Evolutionary conservation across 139 green algal genomes (phyloP), one percentile per base, ranked within the genome.

Genomic region (Nannochloris sp.): DNA sequence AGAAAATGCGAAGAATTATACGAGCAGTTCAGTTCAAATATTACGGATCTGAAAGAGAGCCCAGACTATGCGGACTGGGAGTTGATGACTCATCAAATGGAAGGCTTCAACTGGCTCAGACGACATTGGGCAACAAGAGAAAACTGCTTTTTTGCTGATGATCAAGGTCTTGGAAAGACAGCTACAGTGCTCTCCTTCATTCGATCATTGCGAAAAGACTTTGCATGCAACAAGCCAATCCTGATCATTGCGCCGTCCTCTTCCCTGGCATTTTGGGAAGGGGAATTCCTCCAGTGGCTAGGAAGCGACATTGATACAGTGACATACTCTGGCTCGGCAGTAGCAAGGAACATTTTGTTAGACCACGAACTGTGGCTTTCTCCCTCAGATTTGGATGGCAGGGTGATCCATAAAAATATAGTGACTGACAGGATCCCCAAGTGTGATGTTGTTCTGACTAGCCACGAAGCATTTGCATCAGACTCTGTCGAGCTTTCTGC

Each of bases 331-430:
- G 86, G 86, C 44, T 62, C 55, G 4, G 33, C 56, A 4, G 67
- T 78, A 3, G 82, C 84, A 12, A 70, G 85, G 29, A 56, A 28
- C 5, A 46, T 82, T 6, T 69, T 94, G 14, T 62, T 79, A 9
- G 83, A 92, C 13, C 65, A 91, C 53, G 87, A 94, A 79, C 77
- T 93, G 13, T 94, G 87, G 85, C 70, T 92, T 43, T 58, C 83
- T n/a, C 79, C 84, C 3, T 60, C 53, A 23, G 75, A 53, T 53
- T 68, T 91, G 63, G 84, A 89, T 69, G 65, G 74, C 30, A 45
- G 72, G 6, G 62, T 63, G 5, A 29, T 72, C 30, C 59, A 49
- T 25, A 53, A 51, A 28, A 16, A 45, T 37, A 46, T 43, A 36
- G 59, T 62, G 26, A 25, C 11, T 2, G 46, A 69, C 16, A 44